Percentiles rank a stretch among this genome's conserved stretches.
Conservation (phyloP, 2,329 filamentous ascomycete species). For the Colletotrichum tofieldiae region DNA sequence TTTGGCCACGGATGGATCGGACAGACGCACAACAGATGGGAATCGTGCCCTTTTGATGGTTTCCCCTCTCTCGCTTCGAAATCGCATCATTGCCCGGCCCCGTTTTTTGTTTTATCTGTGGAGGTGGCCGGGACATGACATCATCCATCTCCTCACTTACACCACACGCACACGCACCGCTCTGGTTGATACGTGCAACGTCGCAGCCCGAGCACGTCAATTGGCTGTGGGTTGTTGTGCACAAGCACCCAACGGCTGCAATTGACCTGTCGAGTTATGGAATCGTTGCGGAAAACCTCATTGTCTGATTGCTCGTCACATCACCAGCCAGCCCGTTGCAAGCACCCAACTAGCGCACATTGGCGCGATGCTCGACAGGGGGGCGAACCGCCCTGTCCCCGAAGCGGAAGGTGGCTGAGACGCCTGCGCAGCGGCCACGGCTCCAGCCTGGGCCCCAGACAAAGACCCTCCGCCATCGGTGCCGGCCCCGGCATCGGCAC, state of each 20-base stretch:
- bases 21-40: background rate
- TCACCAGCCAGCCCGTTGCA: background rate
- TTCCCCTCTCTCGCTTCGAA: constrained; percentile 9
- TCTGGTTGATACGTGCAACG: constrained; percentile 18
- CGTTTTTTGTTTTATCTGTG: constrained; percentile 8
- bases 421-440: constrained; percentile 14
- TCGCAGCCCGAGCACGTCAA: constrained; percentile 23
- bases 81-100: constrained; percentile 31
- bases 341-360: background rate
- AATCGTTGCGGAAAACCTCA: background rate
- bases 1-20: fast-evolving
- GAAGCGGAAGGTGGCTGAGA: constrained; percentile 26
- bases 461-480: background rate
- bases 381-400: background rate
- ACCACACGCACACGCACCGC: constrained; percentile 12
- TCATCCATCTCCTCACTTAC: constrained; percentile 40
- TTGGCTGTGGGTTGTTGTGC: background rate
- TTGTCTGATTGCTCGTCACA: background rate
- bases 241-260: background rate
- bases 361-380: background rate
- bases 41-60: background rate
- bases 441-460: background rate
- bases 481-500: background rate
- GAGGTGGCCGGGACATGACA: constrained; percentile 32
- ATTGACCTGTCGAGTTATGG: background rate